Evolutionary conservation across 306 rosid species (phyloP).

Genomic region (Carpinus viminea): DNA sequence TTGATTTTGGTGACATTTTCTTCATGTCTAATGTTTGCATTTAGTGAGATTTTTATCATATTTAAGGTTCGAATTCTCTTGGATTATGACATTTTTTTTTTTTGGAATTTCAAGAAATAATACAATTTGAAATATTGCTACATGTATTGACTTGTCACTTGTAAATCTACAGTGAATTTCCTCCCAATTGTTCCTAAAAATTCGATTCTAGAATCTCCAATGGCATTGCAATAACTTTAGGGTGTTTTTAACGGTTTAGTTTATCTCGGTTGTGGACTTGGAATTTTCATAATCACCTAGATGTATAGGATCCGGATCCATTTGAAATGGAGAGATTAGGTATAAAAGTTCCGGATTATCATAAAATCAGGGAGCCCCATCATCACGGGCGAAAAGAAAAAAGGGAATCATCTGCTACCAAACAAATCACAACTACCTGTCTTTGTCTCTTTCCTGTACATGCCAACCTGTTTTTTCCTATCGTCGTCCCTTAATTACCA

Average conservation of each 20-base stretch:
- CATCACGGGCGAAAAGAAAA: constrained; percentile 45
- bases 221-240: not conserved
- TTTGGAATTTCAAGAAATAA: too few relatives aligned
- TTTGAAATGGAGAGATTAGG: not conserved
- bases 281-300: constrained; percentile 15
- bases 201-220: not conserved
- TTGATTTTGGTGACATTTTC: too few relatives aligned
- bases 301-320: not conserved
- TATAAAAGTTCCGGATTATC: constrained; percentile 21
- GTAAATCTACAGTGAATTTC: not conserved
- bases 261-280: not conserved
- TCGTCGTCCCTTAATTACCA: constrained; percentile 33
- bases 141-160: not conserved
- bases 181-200: not conserved
- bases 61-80: too few relatives aligned
- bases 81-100: too few relatives aligned
- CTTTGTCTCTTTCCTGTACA: constrained; percentile 48
- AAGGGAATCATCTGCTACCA: constrained; percentile 31
- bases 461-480: constrained; percentile 43
- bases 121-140: not conserved
- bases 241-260: not conserved
- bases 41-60: too few relatives aligned
- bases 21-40: too few relatives aligned
- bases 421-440: constrained; percentile 49
- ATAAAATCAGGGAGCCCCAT: constrained; percentile 44